These are phyloP conservation scores for Aspergillus novofumigatus DNA, from an alignment of 2,329 filamentous ascomycete genomes.

Conservation along the genomic window DNA sequence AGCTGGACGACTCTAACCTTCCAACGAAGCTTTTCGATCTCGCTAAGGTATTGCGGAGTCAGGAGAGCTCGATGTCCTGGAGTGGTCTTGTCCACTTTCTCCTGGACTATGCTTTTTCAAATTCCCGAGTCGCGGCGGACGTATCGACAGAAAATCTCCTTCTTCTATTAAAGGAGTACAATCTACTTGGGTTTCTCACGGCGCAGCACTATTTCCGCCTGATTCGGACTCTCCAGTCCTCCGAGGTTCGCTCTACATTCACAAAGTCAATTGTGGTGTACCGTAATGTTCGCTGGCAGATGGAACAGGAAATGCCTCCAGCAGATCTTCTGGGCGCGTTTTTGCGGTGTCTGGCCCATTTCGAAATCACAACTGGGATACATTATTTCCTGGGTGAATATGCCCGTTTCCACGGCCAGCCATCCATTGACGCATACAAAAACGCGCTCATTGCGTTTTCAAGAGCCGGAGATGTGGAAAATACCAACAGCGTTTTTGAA, in stretches of 20 bases:
- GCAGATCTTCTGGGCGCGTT: slow-evolving; percentile 21
- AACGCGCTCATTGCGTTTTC: slow-evolving; percentile 41
- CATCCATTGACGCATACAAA: slow-evolving; percentile 32
- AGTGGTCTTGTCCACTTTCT: slow-evolving; percentile 21
- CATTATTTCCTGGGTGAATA: slow-evolving; percentile 41
- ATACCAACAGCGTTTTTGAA: slow-evolving; percentile 44
- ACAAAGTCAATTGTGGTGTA: slow-evolving; percentile 37
- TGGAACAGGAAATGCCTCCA: slow-evolving; percentile 19
- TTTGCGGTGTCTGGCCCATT: slow-evolving; percentile 20
- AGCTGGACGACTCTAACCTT: slow-evolving; percentile 13
- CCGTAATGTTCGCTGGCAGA: slow-evolving; percentile 36
- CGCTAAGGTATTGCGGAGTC: slow-evolving; percentile 14
- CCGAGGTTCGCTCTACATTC: slow-evolving; percentile 23
- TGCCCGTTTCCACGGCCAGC: slow-evolving; percentile 27
- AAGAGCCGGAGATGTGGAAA: slow-evolving; percentile 42
- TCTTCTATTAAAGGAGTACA: slow-evolving; percentile 23
- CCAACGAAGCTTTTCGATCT: slow-evolving; percentile 20
- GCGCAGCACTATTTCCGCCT: slow-evolving; percentile 24
- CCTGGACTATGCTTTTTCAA: slow-evolving; percentile 23
- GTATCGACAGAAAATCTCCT: slow-evolving; percentile 30
- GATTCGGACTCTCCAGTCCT: slow-evolving; percentile 27
- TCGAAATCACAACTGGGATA: slow-evolving; percentile 35
- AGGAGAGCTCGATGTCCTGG: neutral
- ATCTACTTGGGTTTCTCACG: slow-evolving; percentile 20
- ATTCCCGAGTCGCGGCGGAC: slow-evolving; percentile 19